A percentile compares a stretch with the other conserved stretches of the same genome.
Evolutionary conservation across 1,284 basidiomycete genomes (phyloP).

Genomic region (Cryptococcus depauperatus): DNA sequence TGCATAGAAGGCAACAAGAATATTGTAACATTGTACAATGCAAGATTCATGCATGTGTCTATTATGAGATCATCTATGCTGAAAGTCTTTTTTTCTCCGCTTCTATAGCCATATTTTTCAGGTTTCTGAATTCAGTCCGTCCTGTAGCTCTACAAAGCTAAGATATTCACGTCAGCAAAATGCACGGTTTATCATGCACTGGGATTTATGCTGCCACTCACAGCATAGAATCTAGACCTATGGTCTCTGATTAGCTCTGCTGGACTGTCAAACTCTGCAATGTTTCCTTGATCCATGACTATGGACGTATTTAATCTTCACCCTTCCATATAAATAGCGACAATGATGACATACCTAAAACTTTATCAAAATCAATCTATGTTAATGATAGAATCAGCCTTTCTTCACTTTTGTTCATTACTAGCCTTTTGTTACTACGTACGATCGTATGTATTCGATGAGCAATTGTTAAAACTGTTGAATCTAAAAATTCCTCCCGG

Average conservation of each 20-base stretch:
- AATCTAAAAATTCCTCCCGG: slow-evolving; percentile 51
- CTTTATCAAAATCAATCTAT: slow-evolving; percentile 74
- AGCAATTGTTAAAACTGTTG: slow-evolving; percentile 54
- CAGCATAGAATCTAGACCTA: slow-evolving; percentile 60
- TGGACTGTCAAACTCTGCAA: slow-evolving; percentile 75
- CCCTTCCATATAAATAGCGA: neutral
- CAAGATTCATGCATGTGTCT: neutral
- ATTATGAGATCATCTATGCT: neutral
- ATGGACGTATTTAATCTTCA: slow-evolving; percentile 2
- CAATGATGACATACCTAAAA: slow-evolving; percentile 34
- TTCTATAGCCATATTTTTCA: slow-evolving; percentile 46
- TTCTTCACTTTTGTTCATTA: neutral
- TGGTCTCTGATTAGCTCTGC: slow-evolving; percentile 57
- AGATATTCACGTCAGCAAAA: neutral
- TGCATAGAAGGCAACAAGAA: no score
- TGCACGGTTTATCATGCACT: neutral
- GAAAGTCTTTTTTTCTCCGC: slow-evolving; percentile 23
- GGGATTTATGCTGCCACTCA: slow-evolving; percentile 9
- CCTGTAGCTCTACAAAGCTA: slow-evolving; percentile 72
- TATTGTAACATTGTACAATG: neutral
- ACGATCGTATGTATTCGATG: slow-evolving; percentile 61
- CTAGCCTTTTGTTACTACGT: slow-evolving; percentile 15
- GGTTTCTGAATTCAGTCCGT: slow-evolving; percentile 63
- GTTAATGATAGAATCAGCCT: neutral
- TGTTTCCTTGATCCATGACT: slow-evolving; percentile 51